Conservation (phyloP, 2,329 filamentous ascomycete genomes). For the Sporothrix inflata region DNA sequence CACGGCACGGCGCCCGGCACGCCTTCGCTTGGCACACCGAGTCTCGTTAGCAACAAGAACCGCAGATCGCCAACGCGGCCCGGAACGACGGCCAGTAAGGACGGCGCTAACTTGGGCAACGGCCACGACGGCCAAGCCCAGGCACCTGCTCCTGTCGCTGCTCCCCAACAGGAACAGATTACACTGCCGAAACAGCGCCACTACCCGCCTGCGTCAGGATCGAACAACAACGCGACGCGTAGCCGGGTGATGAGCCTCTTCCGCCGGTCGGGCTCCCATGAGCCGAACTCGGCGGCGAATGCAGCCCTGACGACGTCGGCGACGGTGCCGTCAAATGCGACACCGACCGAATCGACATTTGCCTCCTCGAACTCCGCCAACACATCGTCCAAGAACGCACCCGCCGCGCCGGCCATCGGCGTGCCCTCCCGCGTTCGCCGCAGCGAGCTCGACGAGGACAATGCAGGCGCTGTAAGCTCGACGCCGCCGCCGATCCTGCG, state of each 20-base stretch:
- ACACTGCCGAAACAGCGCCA: slow-evolving; percentile 43
- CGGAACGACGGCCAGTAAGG: background rate
- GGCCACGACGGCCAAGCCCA: slow-evolving; percentile 33
- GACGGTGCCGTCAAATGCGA: slow-evolving; percentile 35
- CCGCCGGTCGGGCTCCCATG: slow-evolving; percentile 52
- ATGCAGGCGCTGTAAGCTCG: slow-evolving; percentile 44
- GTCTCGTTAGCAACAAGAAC: slow-evolving; percentile 31
- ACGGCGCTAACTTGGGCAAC: slow-evolving; percentile 33
- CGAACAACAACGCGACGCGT: slow-evolving; percentile 43
- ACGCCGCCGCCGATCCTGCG: slow-evolving; percentile 62
- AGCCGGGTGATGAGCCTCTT: slow-evolving; percentile 56
- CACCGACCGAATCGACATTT: slow-evolving; percentile 36
- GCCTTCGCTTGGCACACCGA: slow-evolving; percentile 31
- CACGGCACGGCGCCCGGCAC: slow-evolving; percentile 32
- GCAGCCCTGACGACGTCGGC: slow-evolving; percentile 36
- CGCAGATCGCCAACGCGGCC: slow-evolving; percentile 38
- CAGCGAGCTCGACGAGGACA: slow-evolving; percentile 45
- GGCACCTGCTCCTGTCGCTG: slow-evolving; percentile 19
- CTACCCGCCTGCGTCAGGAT: slow-evolving; percentile 55
- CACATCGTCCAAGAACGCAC: slow-evolving; percentile 23
- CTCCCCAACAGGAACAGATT: slow-evolving; percentile 29
- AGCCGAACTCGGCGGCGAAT: slow-evolving; percentile 32
- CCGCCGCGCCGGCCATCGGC: slow-evolving; percentile 40
- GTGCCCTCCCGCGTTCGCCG: slow-evolving; percentile 48
- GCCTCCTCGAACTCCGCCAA: background rate